phyloP scores from a whole-genome alignment of 192 early-diverging fungal genomes.

The Oehlia diaphana region DNA sequence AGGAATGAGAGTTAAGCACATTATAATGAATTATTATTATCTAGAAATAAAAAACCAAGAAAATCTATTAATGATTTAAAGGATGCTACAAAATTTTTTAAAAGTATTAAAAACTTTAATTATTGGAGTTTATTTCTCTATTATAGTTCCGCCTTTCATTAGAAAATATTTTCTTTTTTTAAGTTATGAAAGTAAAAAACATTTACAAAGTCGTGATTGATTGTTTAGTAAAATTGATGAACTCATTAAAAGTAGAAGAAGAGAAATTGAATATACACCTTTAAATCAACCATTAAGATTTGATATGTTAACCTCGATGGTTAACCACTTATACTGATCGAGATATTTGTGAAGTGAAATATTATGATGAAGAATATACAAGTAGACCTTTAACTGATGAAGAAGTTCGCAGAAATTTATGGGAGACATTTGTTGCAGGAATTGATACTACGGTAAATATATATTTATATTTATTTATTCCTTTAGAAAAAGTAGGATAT shows the following conservation, averaged over 20 bases:
- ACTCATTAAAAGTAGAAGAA: conserved; percentile 8
- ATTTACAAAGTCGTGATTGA: neutral
- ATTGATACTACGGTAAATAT: conserved; percentile 23
- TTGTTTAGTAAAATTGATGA: neutral
- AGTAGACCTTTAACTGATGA: neutral
- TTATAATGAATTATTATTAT: neutral
- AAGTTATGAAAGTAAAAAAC: neutral
- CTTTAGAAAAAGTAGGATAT: too few species aligned
- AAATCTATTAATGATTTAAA: neutral
- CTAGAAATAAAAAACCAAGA: neutral
- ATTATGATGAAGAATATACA: neutral
- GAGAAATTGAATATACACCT: neutral
- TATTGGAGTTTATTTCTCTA: neutral
- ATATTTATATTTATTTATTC: too few species aligned
- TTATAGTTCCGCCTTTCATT: neutral
- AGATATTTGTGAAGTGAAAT: neutral
- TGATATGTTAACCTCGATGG: neutral
- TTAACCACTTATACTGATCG: conserved; percentile 7
- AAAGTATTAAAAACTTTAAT: too few species aligned
- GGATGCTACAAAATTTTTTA: neutral
- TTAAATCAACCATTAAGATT: neutral
- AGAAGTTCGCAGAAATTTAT: neutral
- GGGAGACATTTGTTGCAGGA: neutral
- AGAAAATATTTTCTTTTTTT: neutral
- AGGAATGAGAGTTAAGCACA: neutral